Conservation (phyloP, 2,329 filamentous ascomycete species). For the Endothia cerciana region DNA sequence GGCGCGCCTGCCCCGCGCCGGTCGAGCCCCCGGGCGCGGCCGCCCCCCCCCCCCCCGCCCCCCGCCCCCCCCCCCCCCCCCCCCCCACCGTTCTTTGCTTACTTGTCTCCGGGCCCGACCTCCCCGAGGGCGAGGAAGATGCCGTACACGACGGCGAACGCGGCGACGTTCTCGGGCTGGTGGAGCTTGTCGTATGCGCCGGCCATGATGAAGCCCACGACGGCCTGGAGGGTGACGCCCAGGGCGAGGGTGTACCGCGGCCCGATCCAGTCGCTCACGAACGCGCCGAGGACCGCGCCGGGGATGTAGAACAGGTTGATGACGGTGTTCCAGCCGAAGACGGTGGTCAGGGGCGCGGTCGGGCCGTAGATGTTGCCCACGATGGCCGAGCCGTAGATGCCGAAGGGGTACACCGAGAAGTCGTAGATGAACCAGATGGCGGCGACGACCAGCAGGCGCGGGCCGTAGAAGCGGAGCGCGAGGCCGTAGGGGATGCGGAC, state of each 20-base stretch:
- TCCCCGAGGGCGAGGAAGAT: constrained; percentile 80
- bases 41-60: no score
- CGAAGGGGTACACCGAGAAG: constrained; percentile 84
- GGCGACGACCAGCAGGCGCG: constrained; percentile 69
- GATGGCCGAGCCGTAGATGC: constrained; percentile 82
- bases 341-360: constrained; percentile 65
- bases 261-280: constrained; percentile 76
- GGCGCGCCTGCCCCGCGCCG: no score
- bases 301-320: constrained; percentile 90
- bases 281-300: constrained; percentile 77
- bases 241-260: constrained; percentile 74
- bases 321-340: constrained; percentile 87
- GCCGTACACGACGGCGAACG: constrained; percentile 79
- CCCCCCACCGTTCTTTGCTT: no score
- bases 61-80: no score
- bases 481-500: constrained; percentile 59
- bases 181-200: constrained; percentile 75
- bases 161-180: constrained; percentile 67
- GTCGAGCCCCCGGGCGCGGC: no score
- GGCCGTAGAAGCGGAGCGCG: constrained; percentile 71
- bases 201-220: constrained; percentile 89
- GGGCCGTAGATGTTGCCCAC: constrained; percentile 66
- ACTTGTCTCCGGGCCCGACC: constrained; percentile 83
- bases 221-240: constrained; percentile 72
- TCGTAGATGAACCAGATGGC: constrained; percentile 71